Evolutionary conservation across 805 yeast species (phyloP).

Genomic region (Saccharomycopsis guyanensis): DNA sequence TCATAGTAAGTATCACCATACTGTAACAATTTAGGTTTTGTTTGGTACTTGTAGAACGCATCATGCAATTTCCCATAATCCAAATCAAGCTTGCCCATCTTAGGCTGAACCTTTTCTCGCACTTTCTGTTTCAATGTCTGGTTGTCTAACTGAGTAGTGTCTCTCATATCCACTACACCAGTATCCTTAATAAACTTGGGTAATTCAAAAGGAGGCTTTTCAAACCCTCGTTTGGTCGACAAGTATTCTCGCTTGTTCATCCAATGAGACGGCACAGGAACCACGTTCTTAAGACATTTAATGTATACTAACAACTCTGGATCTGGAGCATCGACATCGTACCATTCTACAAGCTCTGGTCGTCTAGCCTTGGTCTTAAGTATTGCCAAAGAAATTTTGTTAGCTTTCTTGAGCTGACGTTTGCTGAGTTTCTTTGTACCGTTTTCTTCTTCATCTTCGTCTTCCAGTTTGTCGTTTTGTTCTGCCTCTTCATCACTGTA

Average conservation of each 20-base stretch:
- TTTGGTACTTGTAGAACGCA: slow-evolving; percentile 79
- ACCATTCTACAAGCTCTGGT: slow-evolving; percentile 82
- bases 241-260: slow-evolving; percentile 66
- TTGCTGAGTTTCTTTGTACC: slow-evolving; percentile 32
- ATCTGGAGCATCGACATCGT: slow-evolving; percentile 76
- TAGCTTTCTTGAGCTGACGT: slow-evolving; percentile 42
- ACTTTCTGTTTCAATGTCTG: slow-evolving; percentile 60
- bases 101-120: slow-evolving; percentile 83
- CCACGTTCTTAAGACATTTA: slow-evolving; percentile 56
- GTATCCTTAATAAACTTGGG: slow-evolving; percentile 76
- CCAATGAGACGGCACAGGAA: slow-evolving; percentile 87
- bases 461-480: slow-evolving; percentile 13
- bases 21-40: slow-evolving; percentile 57
- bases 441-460: slow-evolving; percentile 22
- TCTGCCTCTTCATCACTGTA: slow-evolving; percentile 23
- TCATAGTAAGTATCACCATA: slow-evolving; percentile 80
- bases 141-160: slow-evolving; percentile 41
- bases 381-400: slow-evolving; percentile 57
- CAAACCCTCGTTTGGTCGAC: slow-evolving; percentile 56
- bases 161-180: slow-evolving; percentile 83
- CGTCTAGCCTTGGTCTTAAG: slow-evolving; percentile 51
- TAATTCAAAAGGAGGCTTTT: slow-evolving; percentile 62
- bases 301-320: slow-evolving; percentile 59
- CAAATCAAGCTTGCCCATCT: slow-evolving; percentile 76
- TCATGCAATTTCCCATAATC: slow-evolving; percentile 77